Conservation (phyloP, 1,284 basidiomycete genomes). For the Malassezia dermatis region DNA sequence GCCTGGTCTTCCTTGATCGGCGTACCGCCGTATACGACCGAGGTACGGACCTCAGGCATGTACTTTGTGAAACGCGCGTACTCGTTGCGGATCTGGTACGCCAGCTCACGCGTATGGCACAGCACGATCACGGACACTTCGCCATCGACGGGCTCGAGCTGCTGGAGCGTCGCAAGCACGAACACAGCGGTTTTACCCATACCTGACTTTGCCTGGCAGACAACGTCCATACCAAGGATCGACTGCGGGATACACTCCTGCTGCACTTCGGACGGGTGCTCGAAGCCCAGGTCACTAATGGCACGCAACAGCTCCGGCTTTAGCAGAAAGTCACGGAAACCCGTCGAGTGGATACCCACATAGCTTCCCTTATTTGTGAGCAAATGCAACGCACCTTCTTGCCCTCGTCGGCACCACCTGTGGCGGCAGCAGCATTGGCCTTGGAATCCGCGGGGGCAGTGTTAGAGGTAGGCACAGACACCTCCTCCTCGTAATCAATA, state of each 20-base stretch:
- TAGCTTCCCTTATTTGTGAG: constrained; percentile 37
- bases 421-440: constrained; percentile 26
- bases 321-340: constrained; percentile 69
- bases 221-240: constrained; percentile 96
- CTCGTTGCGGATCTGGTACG: constrained; percentile 99
- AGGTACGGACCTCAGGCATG: constrained; percentile 96
- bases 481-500: constrained; percentile 49
- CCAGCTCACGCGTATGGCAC: constrained; percentile 97
- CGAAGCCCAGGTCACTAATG: constrained; percentile 97
- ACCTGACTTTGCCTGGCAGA: constrained; percentile 99
- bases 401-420: constrained; percentile 32
- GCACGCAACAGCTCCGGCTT: constrained; percentile 94
- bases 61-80: constrained; percentile 98
- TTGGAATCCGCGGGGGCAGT: constrained; percentile 15
- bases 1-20: constrained; percentile 89
- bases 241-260: constrained; percentile 99
- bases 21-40: constrained; percentile 95
- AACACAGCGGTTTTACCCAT: constrained; percentile 99
- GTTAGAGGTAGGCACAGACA: constrained; percentile 21
- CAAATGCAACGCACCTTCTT: constrained; percentile 29
- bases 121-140: constrained; percentile 95
- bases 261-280: constrained; percentile 99
- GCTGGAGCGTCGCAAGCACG: constrained; percentile 92
- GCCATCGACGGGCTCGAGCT: constrained; percentile 94
- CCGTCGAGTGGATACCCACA: constrained; percentile 48